Evolutionary conservation across 1,139 yeast genomes (phyloP).

Genomic region (Magnusiomyces tetraspermus): DNA sequence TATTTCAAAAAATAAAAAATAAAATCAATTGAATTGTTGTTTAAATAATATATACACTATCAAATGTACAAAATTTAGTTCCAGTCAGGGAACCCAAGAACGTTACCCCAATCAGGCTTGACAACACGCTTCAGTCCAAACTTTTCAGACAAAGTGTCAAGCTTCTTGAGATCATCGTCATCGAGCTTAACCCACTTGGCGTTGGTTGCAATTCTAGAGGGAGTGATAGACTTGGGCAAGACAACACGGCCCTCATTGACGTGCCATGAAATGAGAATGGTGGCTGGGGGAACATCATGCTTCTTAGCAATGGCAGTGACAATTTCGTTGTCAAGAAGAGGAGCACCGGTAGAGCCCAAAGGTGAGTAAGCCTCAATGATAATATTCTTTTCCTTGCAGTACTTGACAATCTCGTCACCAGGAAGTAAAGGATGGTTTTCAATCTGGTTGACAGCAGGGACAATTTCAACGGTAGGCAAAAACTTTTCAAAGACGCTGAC

Average conservation of each 20-base stretch:
- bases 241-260: conserved; percentile 59
- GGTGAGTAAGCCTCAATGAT: conserved; percentile 72
- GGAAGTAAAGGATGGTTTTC: conserved; percentile 72
- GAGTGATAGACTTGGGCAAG: conserved; percentile 62
- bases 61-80: not conserved
- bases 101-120: conserved; percentile 33
- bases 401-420: conserved; percentile 53
- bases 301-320: conserved; percentile 47
- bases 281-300: conserved; percentile 49
- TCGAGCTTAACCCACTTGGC: conserved; percentile 42
- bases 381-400: conserved; percentile 46
- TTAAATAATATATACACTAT: no score
- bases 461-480: conserved; percentile 43
- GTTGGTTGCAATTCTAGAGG: conserved; percentile 52
- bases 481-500: conserved; percentile 44
- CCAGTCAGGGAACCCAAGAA: conserved; percentile 9
- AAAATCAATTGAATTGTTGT: no score
- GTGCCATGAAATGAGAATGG: conserved; percentile 63
- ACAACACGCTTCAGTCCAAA: conserved; percentile 46
- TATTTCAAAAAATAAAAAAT: no score
- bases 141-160: conserved; percentile 39
- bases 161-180: conserved; percentile 44
- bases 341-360: conserved; percentile 61
- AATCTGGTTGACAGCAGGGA: conserved; percentile 66
- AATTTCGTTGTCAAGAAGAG: conserved; percentile 44